phyloP scores from a whole-genome alignment of 768 basidiomycete species.

The Cubamyces lactineus region DNA sequence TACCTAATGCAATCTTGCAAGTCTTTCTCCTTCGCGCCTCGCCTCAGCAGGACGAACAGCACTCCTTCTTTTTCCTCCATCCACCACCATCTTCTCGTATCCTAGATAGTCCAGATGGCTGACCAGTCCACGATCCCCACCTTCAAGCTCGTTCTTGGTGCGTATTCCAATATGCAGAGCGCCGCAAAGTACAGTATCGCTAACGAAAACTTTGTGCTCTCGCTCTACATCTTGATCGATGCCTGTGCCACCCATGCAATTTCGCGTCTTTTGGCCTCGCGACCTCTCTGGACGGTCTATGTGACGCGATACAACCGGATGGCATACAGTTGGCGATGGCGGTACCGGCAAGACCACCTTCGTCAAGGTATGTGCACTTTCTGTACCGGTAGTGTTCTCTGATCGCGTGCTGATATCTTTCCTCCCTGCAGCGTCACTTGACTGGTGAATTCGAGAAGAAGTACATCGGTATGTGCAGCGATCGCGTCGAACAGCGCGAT shows the following conservation, averaged over 20 bases:
- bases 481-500: conserved; percentile 21
- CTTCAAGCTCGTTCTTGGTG: conserved; percentile 99
- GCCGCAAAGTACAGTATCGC: conserved; percentile 14
- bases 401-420: conserved; percentile 63
- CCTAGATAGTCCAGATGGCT: conserved; percentile 46
- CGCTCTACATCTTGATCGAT: conserved; percentile 58
- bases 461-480: conserved; percentile 81
- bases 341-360: conserved; percentile 99
- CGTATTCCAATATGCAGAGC: conserved; percentile 35
- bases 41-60: conserved; percentile 18
- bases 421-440: conserved; percentile 78
- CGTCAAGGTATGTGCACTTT: conserved; percentile 73
- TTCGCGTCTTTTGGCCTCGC: conserved; percentile 24
- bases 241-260: conserved; percentile 27
- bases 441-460: conserved; percentile 99
- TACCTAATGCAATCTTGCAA: conserved; percentile 28
- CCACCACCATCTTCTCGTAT: conserved; percentile 43
- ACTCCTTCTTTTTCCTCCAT: conserved; percentile 28
- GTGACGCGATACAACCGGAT: conserved; percentile 27
- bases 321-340: conserved; percentile 81
- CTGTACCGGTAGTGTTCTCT: conserved; percentile 28
- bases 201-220: conserved; percentile 33
- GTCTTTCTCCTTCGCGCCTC: conserved; percentile 28
- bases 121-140: conserved; percentile 62
- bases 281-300: conserved; percentile 25